Evolutionary conservation across 352 stramenopile genomes (phyloP).

Genomic region (Aphanomyces astaci): DNA sequence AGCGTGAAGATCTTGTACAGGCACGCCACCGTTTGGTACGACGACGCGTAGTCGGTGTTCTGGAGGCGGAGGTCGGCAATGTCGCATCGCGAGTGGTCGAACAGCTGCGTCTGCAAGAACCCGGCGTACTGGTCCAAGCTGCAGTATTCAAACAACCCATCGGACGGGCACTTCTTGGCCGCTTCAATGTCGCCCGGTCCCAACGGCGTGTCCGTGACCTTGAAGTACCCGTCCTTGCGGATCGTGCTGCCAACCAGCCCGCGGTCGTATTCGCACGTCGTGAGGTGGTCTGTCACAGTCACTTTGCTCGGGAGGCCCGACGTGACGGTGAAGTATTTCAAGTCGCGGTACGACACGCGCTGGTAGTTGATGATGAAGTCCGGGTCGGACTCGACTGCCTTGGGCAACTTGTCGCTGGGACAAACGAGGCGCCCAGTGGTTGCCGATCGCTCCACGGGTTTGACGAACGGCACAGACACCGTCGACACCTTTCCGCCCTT

Average conservation of each 20-base stretch:
- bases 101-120: constrained; percentile 8
- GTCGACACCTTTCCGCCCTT: constrained; percentile 7
- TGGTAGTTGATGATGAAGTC: constrained; percentile 4
- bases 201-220: background rate
- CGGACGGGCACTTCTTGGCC: constrained; percentile 4
- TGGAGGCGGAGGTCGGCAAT: constrained; percentile 6
- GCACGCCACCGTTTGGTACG: constrained; percentile 21
- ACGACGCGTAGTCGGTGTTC: constrained; percentile 8
- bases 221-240: background rate
- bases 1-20: constrained; percentile 25
- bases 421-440: background rate
- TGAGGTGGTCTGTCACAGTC: background rate
- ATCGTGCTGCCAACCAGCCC: background rate
- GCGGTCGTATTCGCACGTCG: background rate
- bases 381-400: background rate
- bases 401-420: background rate
- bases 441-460: background rate
- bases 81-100: constrained; percentile 20
- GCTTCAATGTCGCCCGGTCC: background rate
- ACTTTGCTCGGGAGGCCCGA: background rate
- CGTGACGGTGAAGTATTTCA: constrained; percentile 17
- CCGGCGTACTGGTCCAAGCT: constrained; percentile 18
- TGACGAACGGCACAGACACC: constrained; percentile 11
- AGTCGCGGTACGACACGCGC: background rate
- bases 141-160: constrained; percentile 22